Percentiles rank a stretch among this genome's conserved stretches.
These are phyloP conservation scores for Gonapodya sp. DNA, from an alignment of 192 early-diverging fungal genomes.

Conservation along the genomic window DNA sequence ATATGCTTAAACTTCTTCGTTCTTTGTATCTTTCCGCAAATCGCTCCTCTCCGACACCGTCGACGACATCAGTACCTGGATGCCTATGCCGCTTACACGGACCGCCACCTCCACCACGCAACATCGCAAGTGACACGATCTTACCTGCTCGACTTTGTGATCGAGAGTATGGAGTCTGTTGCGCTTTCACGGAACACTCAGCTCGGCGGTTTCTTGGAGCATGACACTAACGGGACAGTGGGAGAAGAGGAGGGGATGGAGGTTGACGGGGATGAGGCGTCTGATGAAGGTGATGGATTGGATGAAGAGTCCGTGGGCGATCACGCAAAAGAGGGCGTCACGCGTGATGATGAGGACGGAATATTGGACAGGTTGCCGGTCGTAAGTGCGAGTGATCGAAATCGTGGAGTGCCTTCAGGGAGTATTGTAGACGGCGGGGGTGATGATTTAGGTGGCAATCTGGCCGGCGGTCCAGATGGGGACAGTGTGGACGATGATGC, in stretches of 20 bases:
- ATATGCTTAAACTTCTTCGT: conserved; percentile 4
- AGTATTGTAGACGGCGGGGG: no score
- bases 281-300: not conserved
- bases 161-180: conserved; percentile 69
- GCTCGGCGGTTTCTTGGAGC: not conserved
- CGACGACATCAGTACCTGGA: not conserved
- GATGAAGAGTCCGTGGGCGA: not conserved
- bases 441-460: not conserved
- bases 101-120: conserved; percentile 77
- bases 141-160: conserved; percentile 80
- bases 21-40: conserved; percentile 43
- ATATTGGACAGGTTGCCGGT: not conserved
- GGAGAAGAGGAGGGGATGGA: not conserved
- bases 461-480: not conserved
- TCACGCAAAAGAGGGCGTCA: not conserved
- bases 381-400: no score
- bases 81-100: conserved; percentile 56
- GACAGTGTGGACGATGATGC: not conserved
- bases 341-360: not conserved
- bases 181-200: not conserved
- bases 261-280: not conserved
- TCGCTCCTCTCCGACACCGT: conserved; percentile 27
- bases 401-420: no score
- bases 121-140: conserved; percentile 70
- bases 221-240: not conserved